Percentiles rank a stretch among this genome's conserved stretches.
Evolutionary conservation across 495 filamentous ascomycete genomes (phyloP).

Genomic region (Penicillium mononematosum): DNA sequence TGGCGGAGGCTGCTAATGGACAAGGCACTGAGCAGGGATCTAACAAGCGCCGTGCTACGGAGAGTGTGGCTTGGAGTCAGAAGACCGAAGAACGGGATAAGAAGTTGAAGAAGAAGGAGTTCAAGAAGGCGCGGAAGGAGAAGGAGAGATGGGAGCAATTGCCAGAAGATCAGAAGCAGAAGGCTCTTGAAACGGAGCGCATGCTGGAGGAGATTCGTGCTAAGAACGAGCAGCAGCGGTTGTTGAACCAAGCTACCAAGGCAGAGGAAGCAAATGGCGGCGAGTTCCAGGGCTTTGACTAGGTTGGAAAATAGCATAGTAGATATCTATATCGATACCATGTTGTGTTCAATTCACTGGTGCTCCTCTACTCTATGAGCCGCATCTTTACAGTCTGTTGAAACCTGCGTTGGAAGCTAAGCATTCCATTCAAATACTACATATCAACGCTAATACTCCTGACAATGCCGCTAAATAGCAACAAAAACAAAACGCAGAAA

Average conservation of each 20-base stretch:
- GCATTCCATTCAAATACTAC: too few relatives aligned
- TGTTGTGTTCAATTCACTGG: too few relatives aligned
- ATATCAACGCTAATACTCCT: too few relatives aligned
- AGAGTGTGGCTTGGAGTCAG: slow-evolving; percentile 75
- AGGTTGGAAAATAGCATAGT: slow-evolving; percentile 8
- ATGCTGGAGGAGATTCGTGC: slow-evolving; percentile 71
- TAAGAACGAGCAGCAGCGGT: slow-evolving; percentile 47
- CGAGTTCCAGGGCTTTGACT: slow-evolving; percentile 49
- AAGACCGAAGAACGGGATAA: slow-evolving; percentile 71
- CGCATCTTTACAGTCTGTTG: too few relatives aligned
- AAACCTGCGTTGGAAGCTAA: too few relatives aligned
- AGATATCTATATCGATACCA: too few relatives aligned
- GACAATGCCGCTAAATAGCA: too few relatives aligned
- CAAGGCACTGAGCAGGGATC: slow-evolving; percentile 29
- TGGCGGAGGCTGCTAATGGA: slow-evolving; percentile 43
- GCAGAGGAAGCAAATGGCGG: slow-evolving; percentile 13
- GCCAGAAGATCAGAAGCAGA: slow-evolving; percentile 68
- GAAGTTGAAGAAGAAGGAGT: slow-evolving; percentile 66
- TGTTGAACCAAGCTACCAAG: slow-evolving; percentile 25
- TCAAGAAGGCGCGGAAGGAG: slow-evolving; percentile 71
- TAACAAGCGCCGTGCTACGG: slow-evolving; percentile 44
- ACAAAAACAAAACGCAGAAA: too few relatives aligned
- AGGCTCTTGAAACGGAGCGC: slow-evolving; percentile 66
- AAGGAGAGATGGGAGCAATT: slow-evolving; percentile 65
- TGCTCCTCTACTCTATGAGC: too few relatives aligned